phyloP scores from a whole-genome alignment of 2,329 filamentous ascomycete species.

The Colletotrichum higginsianum region DNA sequence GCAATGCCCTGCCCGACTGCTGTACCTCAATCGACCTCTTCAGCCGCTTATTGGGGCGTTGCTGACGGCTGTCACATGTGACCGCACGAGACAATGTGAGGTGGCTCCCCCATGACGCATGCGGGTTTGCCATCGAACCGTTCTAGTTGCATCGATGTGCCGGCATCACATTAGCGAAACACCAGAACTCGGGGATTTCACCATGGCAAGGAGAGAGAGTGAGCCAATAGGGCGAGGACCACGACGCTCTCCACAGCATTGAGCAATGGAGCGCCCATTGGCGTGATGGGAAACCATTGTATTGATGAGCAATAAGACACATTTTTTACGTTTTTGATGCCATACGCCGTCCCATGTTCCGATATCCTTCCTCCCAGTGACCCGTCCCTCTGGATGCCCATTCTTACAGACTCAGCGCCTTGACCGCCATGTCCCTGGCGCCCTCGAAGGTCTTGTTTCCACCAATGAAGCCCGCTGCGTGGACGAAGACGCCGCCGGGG shows the following conservation, averaged over 20 bases:
- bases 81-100: too few relatives aligned
- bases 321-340: constrained; percentile 32
- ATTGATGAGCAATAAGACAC: constrained; percentile 37
- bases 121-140: neutral
- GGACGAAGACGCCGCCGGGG: constrained; percentile 88
- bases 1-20: neutral
- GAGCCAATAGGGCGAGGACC: too few relatives aligned
- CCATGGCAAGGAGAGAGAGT: too few relatives aligned
- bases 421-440: constrained; percentile 86
- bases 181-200: too few relatives aligned
- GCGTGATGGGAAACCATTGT: constrained; percentile 15
- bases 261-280: too few relatives aligned
- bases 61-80: neutral
- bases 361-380: constrained; percentile 8
- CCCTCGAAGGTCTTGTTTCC: constrained; percentile 95
- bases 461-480: constrained; percentile 95
- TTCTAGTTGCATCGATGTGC: neutral
- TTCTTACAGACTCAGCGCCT: constrained; percentile 68
- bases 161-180: too few relatives aligned
- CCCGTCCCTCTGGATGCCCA: neutral
- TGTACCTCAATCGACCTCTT: neutral
- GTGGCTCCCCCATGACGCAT: neutral
- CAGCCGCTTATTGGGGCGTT: neutral
- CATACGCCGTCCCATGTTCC: constrained; percentile 35
- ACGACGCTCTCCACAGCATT: too few relatives aligned